phyloP scores from a whole-genome alignment of 768 basidiomycete species.

The Mycena indigotica region DNA sequence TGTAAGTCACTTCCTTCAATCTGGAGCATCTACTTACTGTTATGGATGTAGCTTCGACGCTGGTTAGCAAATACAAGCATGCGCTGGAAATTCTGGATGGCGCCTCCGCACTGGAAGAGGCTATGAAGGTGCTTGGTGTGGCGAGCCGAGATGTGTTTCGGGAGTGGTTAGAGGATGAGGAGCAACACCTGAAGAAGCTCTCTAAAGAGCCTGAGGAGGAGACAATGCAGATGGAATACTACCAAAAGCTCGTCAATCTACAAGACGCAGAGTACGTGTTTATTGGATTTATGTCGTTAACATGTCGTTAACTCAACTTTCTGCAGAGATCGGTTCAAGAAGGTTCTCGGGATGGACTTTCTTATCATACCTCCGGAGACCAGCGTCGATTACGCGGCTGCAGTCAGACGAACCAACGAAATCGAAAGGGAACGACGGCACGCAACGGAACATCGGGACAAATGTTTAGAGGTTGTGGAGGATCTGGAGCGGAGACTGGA shows the following conservation, averaged over 20 bases:
- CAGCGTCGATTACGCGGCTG: neutral
- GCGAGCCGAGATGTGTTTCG: neutral
- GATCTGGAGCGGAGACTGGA: neutral
- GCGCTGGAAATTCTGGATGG: neutral
- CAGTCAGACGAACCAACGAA: neutral
- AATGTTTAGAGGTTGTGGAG: neutral
- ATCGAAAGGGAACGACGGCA: neutral
- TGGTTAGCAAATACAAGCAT: neutral
- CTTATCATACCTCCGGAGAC: neutral
- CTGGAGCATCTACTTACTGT: neutral
- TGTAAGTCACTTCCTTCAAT: neutral
- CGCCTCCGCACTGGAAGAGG: neutral
- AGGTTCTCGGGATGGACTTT: neutral
- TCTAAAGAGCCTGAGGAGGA: slow-evolving; percentile 17
- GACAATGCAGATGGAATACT: slow-evolving; percentile 14
- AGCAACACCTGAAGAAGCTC: slow-evolving; percentile 14
- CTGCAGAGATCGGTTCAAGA: neutral
- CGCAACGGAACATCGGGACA: neutral
- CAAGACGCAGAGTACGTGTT: neutral
- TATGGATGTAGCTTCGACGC: neutral
- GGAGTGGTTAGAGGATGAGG: slow-evolving; percentile 16
- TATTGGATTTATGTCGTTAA: neutral
- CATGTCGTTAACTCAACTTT: neutral
- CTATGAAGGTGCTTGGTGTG: neutral
- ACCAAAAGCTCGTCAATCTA: neutral